Base-by-base conservation (phyloP, 805 yeast species). In the Peterozyma xylosa region DNA sequence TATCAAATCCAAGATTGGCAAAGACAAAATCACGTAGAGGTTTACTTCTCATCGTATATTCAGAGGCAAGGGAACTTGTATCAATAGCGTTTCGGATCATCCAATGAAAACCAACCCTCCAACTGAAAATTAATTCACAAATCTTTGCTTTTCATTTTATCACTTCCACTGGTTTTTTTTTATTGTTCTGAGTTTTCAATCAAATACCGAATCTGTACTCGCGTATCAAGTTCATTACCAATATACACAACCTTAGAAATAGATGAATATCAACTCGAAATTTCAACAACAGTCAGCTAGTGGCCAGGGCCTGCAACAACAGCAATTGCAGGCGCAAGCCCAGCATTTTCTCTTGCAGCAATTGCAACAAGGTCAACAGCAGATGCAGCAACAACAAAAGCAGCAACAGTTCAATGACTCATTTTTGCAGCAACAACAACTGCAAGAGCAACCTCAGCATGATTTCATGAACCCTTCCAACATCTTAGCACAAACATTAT, bases 401-500 rank as follows among this genome's bases (percentile, higher is more conserved):
- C 50, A 43, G 34, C 48, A 45, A 18, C 53, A 48, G 38, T 43
- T 38, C 33, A 41, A 36, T 4, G 36, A 39, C 15, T 55, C 53
- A 30, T 58, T 55, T 40, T 55, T 49, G 35, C 55, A 54, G 40
- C 54, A 49, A 38, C 49, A 42, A 30, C 45, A 37, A 30, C 48
- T 38, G 37, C 42, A 43, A 32, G 49, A 47, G 30, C 51, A 45
- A 34, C 57, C 48, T 35, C 56, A 46, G 38, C 50, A 39, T 21
- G 60, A 57, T 33, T 63, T 59, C 15, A 39, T 63, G 45, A 58
- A 58, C 45, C 62, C 67, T 11, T 58, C 69, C 1, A 62, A 65
- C 32, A 49, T 68, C 38, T 42, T 68, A 40, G 65, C 73, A 4
- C 73, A 67, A 48, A 56, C 68, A 5, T 49, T 66, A 35, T 69